Conservation (phyloP, 2,329 filamentous ascomycete species). For the Canariomyces notabilis region DNA sequence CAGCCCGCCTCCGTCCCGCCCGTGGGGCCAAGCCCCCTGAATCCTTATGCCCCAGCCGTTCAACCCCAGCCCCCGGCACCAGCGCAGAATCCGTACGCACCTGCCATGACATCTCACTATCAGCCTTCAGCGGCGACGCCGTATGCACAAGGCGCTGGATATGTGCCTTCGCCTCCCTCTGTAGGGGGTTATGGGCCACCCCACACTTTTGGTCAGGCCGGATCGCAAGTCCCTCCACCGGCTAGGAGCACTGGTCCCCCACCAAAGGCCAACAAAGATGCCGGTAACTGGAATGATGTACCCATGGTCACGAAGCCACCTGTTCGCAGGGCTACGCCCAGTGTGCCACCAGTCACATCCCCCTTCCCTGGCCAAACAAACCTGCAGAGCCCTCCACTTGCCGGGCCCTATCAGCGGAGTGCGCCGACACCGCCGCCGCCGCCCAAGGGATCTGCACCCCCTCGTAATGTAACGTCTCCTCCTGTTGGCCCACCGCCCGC, state of each 20-base stretch:
- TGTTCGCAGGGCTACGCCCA: slow-evolving; percentile 69
- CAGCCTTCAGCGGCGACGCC: slow-evolving; percentile 30
- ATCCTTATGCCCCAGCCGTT: slow-evolving; percentile 32
- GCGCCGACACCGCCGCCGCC: slow-evolving; percentile 70
- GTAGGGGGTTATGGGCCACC: slow-evolving; percentile 52
- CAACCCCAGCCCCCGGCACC: slow-evolving; percentile 29
- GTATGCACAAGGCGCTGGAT: slow-evolving; percentile 31
- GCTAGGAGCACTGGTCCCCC: slow-evolving; percentile 65
- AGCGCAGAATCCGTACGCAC: slow-evolving; percentile 46
- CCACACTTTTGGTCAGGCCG: slow-evolving; percentile 36
- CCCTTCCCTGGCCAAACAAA: slow-evolving; percentile 66
- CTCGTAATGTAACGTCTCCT: slow-evolving; percentile 66
- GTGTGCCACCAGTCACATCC: slow-evolving; percentile 61
- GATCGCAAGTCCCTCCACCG: slow-evolving; percentile 53
- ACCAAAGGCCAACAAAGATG: slow-evolving; percentile 63
- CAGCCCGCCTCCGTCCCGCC: slow-evolving; percentile 36
- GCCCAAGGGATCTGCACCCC: slow-evolving; percentile 69
- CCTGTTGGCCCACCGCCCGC: slow-evolving; percentile 51
- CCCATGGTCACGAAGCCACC: slow-evolving; percentile 78
- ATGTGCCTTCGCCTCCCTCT: slow-evolving; percentile 17
- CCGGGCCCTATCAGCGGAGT: slow-evolving; percentile 55
- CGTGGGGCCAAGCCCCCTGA: slow-evolving; percentile 24
- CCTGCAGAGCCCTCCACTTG: slow-evolving; percentile 52
- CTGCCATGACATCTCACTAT: slow-evolving; percentile 31
- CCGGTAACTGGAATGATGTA: slow-evolving; percentile 90